These are phyloP conservation scores for Tetrahymena malaccensis DNA, from an alignment of 73 alveolate genomes.

Conservation along the genomic window DNA sequence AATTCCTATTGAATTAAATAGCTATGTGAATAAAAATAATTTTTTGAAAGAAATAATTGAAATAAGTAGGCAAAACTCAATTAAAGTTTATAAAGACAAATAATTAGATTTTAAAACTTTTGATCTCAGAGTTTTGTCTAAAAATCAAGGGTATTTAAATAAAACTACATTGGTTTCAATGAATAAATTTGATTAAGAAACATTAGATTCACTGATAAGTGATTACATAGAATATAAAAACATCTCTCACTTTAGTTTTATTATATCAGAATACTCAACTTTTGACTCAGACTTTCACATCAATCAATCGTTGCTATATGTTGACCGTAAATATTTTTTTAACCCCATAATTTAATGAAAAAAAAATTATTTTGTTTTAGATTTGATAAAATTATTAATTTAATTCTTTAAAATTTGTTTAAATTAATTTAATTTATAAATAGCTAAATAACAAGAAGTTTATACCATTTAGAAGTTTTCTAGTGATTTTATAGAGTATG, in stretches of 20 bases:
- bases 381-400: background rate
- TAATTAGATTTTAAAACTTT: background rate
- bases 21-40: background rate
- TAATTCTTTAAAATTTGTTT: background rate
- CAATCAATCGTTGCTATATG: background rate
- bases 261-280: background rate
- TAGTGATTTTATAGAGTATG: background rate
- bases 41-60: background rate
- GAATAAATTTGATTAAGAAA: background rate
- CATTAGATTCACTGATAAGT: background rate
- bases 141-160: background rate
- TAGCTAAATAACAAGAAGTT: background rate
- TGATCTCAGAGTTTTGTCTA: background rate
- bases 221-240: background rate
- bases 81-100: background rate
- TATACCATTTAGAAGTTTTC: background rate
- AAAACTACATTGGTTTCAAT: background rate
- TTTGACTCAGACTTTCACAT: background rate
- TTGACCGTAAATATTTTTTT: background rate
- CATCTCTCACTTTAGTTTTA: background rate
- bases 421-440: background rate
- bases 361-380: too few relatives aligned
- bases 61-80: background rate
- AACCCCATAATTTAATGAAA: too few relatives aligned
- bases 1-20: background rate